Evolutionary conservation across 306 rosid species (phyloP), one percentile per base, ranked within the genome.

Genomic region (Delonix regia): DNA sequence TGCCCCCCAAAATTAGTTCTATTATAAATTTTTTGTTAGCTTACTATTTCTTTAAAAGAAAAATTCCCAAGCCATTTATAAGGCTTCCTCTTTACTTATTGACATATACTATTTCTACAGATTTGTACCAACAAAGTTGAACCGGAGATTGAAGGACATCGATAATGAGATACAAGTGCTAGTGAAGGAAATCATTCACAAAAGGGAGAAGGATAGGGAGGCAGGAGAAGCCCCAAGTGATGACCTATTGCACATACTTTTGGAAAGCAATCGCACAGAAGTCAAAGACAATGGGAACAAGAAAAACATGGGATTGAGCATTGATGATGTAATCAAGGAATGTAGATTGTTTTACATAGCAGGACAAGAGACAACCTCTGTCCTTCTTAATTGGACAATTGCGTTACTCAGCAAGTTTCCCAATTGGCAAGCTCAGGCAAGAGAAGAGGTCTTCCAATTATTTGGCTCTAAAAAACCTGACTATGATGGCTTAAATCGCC

Each of bases 331-430:
- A 7, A 72, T 89, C 0, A 78, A 84, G 18, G 90, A 89, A 42
- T 87, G 90, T 19, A 87, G 80, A 33, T 2, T 78, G 5, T 89
- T 87, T 66, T 87, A 89, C 77, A 18, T 83, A 4, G 84, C 90
- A 0, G 96, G 93, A 1, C 85, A 87, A 66, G 88, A 87, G 27
- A 87, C 86, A 0, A 78, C 84, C 0, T 71, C 87, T 0, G 41
- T 3, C 25, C 61, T 82, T 44, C 85, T 88, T 19, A 38, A 39
- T 30, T 90, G 92, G 94, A 88, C 94, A 0, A 78, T 88, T 62
- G 18, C 86, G 5, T 22, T 88, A 7, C 30, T 88, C 33, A 69
- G 83, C 28, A 69, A 28, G 70, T 15, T 69, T 45, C 83, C 84
- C 6, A 2, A 62, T 28, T 90, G 94, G 90, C 88, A 90, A 74